Base-by-base conservation (phyloP, 352 stramenopile species). In the Phytophthora nicotianae region DNA sequence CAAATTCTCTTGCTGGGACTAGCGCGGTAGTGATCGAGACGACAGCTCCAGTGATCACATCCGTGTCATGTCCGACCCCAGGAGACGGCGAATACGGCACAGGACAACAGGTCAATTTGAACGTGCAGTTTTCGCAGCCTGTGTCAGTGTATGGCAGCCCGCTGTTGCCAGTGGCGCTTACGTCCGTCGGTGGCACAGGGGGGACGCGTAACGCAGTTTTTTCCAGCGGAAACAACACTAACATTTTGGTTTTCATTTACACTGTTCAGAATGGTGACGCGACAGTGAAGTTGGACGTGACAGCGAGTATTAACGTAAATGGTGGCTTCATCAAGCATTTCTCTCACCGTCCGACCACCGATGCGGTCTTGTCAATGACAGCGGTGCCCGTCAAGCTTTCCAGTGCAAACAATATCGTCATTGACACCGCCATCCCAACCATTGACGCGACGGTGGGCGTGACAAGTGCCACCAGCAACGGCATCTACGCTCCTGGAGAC, bases 291-390 rank as follows among this genome's bases (percentile, higher is more conserved):
- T 59, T 94, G 43, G 83, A 89, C 50, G 81, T 83, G 41, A 83
- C 68, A 16, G 60, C 74, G 1, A 76, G 54, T 14, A 75, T 95
- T 17, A 79, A 88, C 16, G 48, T 81, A 4, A 89, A 88, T 19
- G 82, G 75, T 38, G 82, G 75, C 11, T 89, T 81, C 35, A 83
- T 95, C 37, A 91, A 92, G 50, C 81, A 86, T 46, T 80, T 78
- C 21, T 90, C 80, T 2, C 87, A 83, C 2, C 71, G 79, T 0
- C 83, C 85, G 8, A 95, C 81, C 0, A 91, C 81, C 0, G 78
- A 90, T 47, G 80, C 70, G 0, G 26, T 73, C 24, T 16, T 79
- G 2, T 70, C 71, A 11, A 92, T 95, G 75, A 57, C 65, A 3
- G 54, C 55, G 5, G 68, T 75, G 1, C 68, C 77, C 0, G 64